Evolutionary conservation across 2,329 filamentous ascomycete genomes (phyloP), one percentile per base, ranked within the genome.

Genomic region (Colletotrichum sp.): DNA sequence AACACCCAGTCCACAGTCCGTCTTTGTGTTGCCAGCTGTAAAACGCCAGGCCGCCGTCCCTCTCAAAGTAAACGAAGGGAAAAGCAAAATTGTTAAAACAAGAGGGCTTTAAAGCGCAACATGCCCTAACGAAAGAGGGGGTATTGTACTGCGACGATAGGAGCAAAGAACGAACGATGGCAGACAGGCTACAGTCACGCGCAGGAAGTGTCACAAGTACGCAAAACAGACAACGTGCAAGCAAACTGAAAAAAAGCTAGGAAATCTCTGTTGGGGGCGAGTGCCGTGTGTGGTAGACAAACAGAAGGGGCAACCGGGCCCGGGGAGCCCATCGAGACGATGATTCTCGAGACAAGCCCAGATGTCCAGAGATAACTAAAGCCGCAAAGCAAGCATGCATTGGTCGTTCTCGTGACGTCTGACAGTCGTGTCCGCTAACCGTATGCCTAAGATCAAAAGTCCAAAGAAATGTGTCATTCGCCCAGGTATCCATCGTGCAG

Each of bases 391-490:
- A 74, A 65, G 74, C 74, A 74, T 68, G 73, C 63, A 69, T 57
- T 73, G 44, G 74, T 76, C 74, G 49, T 76, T 76, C 74, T 76
- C 74, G 64, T 76, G 65, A 74, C 64, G 59, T 76, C 74, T 73
- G 70, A 76, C 74, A 76, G 68, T 76, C 74, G 74, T 74, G 65
- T 76, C 74, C 74, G 74, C 74, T 76, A 76, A 74, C 74, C 74
- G 70, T 74, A 74, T 76, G 74, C 74, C 71, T 76, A 74, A 76
- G 64, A 76, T 76, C 74, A 76, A 76, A 76, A 76, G 74, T 76
- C 74, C 74, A 76, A 76, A 76, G 71, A 74, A 73, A 76, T 73
- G 64, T 55, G 63, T 74, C 74, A 74, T 68, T 76, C 70, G 71
- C 74, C 74, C 74, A 74, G 74, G 74, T 76, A 76, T 76, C 74